Base-by-base conservation (phyloP, 257 asterid species). In the Salvia hispanica region DNA sequence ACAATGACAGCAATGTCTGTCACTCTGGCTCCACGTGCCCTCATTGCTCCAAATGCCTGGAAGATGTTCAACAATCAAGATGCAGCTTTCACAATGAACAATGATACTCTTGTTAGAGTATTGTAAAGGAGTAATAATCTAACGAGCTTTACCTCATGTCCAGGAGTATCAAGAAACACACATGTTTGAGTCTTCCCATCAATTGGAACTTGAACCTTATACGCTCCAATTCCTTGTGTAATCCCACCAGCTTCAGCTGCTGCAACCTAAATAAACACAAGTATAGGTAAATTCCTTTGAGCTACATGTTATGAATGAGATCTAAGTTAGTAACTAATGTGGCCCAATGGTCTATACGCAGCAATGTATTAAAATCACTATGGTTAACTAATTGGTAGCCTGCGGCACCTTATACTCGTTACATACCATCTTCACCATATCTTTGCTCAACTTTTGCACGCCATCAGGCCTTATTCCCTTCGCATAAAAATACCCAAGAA, bases 21-120 rank as follows among this genome's bases (percentile, higher is more conserved):
- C 59, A 94, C 99, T 78, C 96, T 85, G 25, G 99, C 93, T 70
- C 99, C 98, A 64, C 98, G 98, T 52, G 99, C 99, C 81, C 99
- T 81, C 98, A 94, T 94, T 56, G 98, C 97, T 74, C 96, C 96
- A 79, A 94, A 94, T 69, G 99, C 99, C 97, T 94, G 53, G 40
- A 67, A 65, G 48, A 18, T 59, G 61, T 58, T 64, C 43, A 74
- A 53, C 40, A 58, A 73, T 59, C 15, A 63, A 60, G 54, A 55
- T 58, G 62, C 12, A 46, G 45, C 50, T 67, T 71, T 69, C 43
- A 67, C n/a, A 66, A 67, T n/a, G 5, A 67, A 36, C 54, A 37
- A 69, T 36, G 59, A 54, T 43, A 25, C 59, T 16, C 51, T 62
- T 67, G 25, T 18, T 6, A 43, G 18, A 4, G 43, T 14, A 62